Conservation (phyloP, 345 rosid genomes). For the Arabidopsis arenosa region DNA sequence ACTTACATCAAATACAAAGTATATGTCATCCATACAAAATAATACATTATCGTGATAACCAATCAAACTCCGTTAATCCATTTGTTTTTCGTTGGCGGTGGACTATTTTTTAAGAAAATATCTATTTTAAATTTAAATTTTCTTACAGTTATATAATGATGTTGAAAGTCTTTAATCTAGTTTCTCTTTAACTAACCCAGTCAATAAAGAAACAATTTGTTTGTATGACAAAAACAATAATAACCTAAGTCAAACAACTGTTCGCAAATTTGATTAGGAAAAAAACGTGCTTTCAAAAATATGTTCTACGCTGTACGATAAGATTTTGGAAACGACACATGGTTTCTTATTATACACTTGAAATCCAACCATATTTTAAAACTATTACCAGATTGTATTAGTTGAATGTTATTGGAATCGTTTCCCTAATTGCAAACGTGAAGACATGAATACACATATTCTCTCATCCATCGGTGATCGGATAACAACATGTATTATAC, state of each 20-base stretch:
- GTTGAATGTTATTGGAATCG: neutral
- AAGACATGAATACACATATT: slow-evolving; percentile 20
- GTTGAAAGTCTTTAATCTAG: too few species aligned
- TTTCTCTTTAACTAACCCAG: too few species aligned
- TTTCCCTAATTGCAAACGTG: slow-evolving; percentile 16
- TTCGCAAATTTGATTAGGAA: neutral
- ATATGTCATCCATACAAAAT: neutral
- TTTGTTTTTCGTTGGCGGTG: neutral
- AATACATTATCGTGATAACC: slow-evolving; percentile 2
- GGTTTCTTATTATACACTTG: neutral
- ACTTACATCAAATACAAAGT: neutral
- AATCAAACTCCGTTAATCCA: neutral
- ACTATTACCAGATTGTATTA: neutral
- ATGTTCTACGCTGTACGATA: neutral
- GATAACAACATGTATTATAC: neutral
- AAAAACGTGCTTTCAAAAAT: neutral
- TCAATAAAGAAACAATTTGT: too few species aligned
- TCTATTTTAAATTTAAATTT: too few species aligned
- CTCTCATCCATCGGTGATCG: neutral
- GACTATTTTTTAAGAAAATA: neutral
- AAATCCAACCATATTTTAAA: neutral
- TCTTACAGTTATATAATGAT: too few species aligned
- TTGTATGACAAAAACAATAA: too few species aligned
- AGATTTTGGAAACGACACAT: slow-evolving; percentile 2
- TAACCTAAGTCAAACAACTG: neutral